Base-by-base conservation (phyloP, 768 basidiomycete genomes). In the Rhodotorula taiwanensis region DNA sequence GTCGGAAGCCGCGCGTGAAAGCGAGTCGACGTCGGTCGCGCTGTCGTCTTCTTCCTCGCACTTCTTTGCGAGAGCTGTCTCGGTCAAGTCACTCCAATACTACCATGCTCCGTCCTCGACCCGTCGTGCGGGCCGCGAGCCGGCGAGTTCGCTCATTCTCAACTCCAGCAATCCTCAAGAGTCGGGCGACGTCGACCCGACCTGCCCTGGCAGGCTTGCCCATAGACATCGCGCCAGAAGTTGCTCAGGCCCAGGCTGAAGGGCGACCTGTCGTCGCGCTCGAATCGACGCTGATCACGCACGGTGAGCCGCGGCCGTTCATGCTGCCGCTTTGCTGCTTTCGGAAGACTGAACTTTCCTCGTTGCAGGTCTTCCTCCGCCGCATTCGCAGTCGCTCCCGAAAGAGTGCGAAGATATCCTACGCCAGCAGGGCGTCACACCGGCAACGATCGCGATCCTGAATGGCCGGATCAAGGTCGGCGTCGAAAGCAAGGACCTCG, bases 211-310 rank as follows among this genome's bases (percentile, higher is more conserved):
- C n/a, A n/a, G n/a, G n/a, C n/a, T n/a, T 70, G 2, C 77, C 76
- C n/a, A 56, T 90, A 16, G 88, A 90, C 75, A 74, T 90, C 36
- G 85, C 86, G 56, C 86, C 87, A 14, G 92, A 98, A 75, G 85
- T 97, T 36, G 78, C 86, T 66, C 82, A 92, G 58, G 92, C 93
- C 6, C 79, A 94, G 27, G 78, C 80, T 7, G 77, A 79, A 45
- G 77, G 80, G 15, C 79, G 77, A 64, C 84, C 91, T 25, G 79
- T 97, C 49, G 90, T 97, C 16, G 92, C 93, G 18, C 82, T 98
- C 16, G 94, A 98, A 75, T 89, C 87, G 3, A 86, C 94, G 2
- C 82, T 98, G 56, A 84, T 95, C 62, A 92, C 92, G 2, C 90
- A 97, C 79, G 94, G 79, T 69, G 45, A 28, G 45, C 45, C n/a